Base-by-base conservation (phyloP, 495 filamentous ascomycete genomes). In the Stereocaulon alpinum region DNA sequence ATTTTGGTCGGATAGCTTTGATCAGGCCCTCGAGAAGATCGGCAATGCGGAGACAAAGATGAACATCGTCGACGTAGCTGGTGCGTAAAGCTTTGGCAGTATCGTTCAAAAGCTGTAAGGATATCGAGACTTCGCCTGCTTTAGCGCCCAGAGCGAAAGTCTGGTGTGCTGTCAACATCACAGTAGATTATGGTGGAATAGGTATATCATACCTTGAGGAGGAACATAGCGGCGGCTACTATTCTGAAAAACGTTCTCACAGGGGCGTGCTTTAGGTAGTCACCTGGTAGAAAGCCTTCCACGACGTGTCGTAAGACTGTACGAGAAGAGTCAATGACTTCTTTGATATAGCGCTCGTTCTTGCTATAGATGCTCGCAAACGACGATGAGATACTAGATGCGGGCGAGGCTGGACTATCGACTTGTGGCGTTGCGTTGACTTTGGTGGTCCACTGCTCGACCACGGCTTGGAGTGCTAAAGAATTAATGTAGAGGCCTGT, bases 241-340 rank as follows among this genome's bases (percentile, higher is more conserved):
- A 98, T 95, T 50, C 93, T 84, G 76, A 96, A 94, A 67, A 91
- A 95, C 0, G 94, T 96, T 45, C 93, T 79, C 22, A 96, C 91
- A 0, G 93, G 91, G 0, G 88, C 89, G 66, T 96, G 92, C 67
- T 89, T 89, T 27, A 98, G 84, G 63, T 89, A 90, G 49, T 87
- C 88, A 3, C 80, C 82, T 0, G 91, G 90, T 18, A 88, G 78
- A 37, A 98, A 81, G 3, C 83, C 86, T 37, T 97, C 85, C 7
- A 94, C 83, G 0, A 97, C 91, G 0, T 84, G 87, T 34, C 80
- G 76, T 18, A 98, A 77, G 18, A 97, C 84, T 58, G 84, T 91
- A 22, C 93, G 85, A 32, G 88, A 86, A 18, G 89, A 88, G 55
- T 91, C 86, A 6, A 95, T 87, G 12, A 97, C 89, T 72, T 95